Percentiles rank a stretch among this genome's conserved stretches.
These are phyloP conservation scores for Kuraishia borneana DNA, from an alignment of 805 yeast species.

Conservation along the genomic window DNA sequence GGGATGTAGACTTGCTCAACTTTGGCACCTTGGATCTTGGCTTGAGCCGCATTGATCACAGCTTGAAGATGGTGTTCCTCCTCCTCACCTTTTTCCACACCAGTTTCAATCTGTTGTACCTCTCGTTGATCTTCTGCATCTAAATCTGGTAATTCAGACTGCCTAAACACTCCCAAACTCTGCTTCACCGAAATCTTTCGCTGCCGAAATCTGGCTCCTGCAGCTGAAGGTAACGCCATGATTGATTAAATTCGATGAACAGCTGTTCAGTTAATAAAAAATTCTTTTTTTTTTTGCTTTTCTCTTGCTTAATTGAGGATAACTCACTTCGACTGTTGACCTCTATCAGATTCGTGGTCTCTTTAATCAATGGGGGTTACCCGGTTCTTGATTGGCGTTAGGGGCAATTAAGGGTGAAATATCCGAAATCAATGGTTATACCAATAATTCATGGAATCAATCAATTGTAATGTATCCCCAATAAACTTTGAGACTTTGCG, in stretches of 20 bases:
- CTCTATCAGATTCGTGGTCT: too few relatives aligned
- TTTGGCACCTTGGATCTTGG: constrained; percentile 40
- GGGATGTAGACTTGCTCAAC: constrained; percentile 71
- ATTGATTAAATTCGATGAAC: neutral
- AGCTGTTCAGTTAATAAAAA: neutral
- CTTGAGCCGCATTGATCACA: constrained; percentile 73
- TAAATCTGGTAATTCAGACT: constrained; percentile 68
- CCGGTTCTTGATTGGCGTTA: neutral
- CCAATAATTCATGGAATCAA: too few relatives aligned
- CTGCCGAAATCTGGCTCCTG: constrained; percentile 79
- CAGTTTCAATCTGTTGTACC: constrained; percentile 83
- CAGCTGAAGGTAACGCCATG: constrained; percentile 24
- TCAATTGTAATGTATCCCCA: too few relatives aligned
- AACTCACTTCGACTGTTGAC: too few relatives aligned
- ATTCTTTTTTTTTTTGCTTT: neutral
- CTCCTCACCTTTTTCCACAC: constrained; percentile 96
- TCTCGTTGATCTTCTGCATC: constrained; percentile 81
- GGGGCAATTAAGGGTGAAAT: neutral
- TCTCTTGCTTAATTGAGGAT: too few relatives aligned
- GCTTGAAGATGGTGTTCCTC: constrained; percentile 93
- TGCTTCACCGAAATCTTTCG: constrained; percentile 91
- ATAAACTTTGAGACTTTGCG: too few relatives aligned
- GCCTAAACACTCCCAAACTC: constrained; percentile 64
- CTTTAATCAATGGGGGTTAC: too few relatives aligned
- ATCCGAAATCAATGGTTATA: neutral